Evolutionary conservation across 176 grass and related monocot genomes (phyloP).

Genomic region (Leersia perrieri): DNA sequence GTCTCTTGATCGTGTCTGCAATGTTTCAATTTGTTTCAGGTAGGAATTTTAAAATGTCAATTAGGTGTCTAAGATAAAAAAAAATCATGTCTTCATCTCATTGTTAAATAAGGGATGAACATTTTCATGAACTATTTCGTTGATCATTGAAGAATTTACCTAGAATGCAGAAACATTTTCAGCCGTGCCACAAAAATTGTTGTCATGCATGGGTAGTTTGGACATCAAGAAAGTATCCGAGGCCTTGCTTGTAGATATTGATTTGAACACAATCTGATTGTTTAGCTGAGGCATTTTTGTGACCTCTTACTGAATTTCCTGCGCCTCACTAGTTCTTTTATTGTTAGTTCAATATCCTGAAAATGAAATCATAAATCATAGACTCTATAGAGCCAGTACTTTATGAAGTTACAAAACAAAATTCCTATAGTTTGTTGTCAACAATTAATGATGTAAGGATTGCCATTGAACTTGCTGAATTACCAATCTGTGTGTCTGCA

Average conservation of each 20-base stretch:
- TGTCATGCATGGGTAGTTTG: background rate
- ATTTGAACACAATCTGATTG: conserved; percentile 13
- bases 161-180: background rate
- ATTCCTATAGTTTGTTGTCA: background rate
- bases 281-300: background rate
- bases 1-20: background rate
- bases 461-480: background rate
- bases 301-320: background rate
- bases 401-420: conserved; percentile 1
- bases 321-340: background rate
- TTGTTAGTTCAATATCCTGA: background rate
- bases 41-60: conserved; percentile 1
- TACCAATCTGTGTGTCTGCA: background rate
- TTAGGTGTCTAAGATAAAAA: background rate
- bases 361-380: conserved; percentile 2
- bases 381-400: background rate
- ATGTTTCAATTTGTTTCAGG: background rate
- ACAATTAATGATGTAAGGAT: background rate
- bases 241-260: background rate
- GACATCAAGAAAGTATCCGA: background rate
- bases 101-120: background rate
- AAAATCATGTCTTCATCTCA: background rate
- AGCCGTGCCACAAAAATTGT: background rate
- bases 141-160: background rate
- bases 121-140: background rate